These are phyloP conservation scores for Scedosporium aurantiacum DNA, from an alignment of 2,329 filamentous ascomycete species.

Conservation along the genomic window DNA sequence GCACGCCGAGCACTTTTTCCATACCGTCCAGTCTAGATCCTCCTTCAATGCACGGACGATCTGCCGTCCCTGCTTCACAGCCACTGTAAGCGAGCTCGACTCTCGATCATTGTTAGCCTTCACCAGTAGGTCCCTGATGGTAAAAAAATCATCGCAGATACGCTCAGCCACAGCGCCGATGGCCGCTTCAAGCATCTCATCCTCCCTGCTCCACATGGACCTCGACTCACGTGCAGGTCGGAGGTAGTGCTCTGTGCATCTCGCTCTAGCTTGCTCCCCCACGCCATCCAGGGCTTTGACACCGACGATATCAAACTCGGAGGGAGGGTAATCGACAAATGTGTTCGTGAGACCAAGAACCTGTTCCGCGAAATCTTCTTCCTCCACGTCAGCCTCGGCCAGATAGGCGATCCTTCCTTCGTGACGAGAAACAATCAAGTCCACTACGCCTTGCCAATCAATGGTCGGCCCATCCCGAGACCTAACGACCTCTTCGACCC, in stretches of 20 bases:
- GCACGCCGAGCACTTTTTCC: constrained; percentile 47
- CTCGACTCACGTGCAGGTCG: constrained; percentile 14
- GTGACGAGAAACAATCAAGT: constrained; percentile 56
- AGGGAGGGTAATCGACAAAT: background rate
- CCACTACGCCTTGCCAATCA: constrained; percentile 58
- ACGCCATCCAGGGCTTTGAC: constrained; percentile 16
- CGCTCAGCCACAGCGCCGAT: constrained; percentile 24
- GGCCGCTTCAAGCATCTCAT: constrained; percentile 33
- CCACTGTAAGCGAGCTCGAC: background rate
- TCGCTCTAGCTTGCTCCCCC: constrained; percentile 25
- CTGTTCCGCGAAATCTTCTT: constrained; percentile 21
- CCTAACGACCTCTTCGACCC: background rate
- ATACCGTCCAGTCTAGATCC: constrained; percentile 47
- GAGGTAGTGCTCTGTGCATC: constrained; percentile 37
- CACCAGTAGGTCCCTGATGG: constrained; percentile 4
- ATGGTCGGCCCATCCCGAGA: constrained; percentile 30
- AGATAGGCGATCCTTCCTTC: constrained; percentile 38
- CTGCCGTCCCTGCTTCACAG: constrained; percentile 6
- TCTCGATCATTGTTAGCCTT: background rate
- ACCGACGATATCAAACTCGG: background rate
- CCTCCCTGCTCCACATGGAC: constrained; percentile 25
- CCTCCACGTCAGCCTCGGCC: constrained; percentile 15
- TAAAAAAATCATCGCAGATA: constrained; percentile 26
- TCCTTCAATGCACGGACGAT: constrained; percentile 24
- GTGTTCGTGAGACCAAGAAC: constrained; percentile 23